A percentile compares a stretch with the other conserved stretches of the same genome.
Conservation (phyloP, 192 early-diverging fungal genomes). For the Coemansia sp. region DNA sequence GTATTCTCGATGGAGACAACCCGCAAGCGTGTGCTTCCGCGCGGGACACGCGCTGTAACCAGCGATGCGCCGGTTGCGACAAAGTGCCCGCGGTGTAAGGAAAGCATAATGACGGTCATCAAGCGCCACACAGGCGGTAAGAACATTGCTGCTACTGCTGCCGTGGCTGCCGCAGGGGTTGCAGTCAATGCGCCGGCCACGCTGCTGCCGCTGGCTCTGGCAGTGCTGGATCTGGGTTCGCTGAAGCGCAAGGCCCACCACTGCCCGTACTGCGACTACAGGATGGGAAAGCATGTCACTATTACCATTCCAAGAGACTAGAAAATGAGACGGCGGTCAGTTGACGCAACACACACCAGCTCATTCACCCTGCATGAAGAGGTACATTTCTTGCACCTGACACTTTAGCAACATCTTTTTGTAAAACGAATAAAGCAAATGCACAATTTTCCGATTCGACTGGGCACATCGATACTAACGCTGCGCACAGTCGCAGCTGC, state of each 20-base stretch:
- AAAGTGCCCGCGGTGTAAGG: slow-evolving; percentile 30
- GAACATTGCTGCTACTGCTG: slow-evolving; percentile 42
- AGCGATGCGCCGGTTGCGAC: slow-evolving; percentile 26
- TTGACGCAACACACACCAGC: slow-evolving; percentile 3
- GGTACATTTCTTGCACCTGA: background rate
- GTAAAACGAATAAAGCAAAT: slow-evolving; percentile 5
- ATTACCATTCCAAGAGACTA: slow-evolving; percentile 38
- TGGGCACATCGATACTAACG: background rate
- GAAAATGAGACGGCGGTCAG: background rate
- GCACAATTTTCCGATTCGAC: background rate
- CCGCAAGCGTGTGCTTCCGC: slow-evolving; percentile 22
- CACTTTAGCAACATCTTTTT: slow-evolving; percentile 4
- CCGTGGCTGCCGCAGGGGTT: slow-evolving; percentile 34
- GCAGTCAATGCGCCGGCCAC: slow-evolving; percentile 35
- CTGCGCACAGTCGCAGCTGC: background rate
- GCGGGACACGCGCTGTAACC: slow-evolving; percentile 29
- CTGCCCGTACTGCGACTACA: slow-evolving; percentile 46
- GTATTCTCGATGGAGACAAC: slow-evolving; percentile 25
- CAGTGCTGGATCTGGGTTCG: slow-evolving; percentile 35
- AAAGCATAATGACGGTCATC: slow-evolving; percentile 34
- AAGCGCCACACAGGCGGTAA: slow-evolving; percentile 39
- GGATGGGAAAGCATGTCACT: slow-evolving; percentile 45
- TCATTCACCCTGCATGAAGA: slow-evolving; percentile 4
- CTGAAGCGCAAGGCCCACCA: slow-evolving; percentile 48
- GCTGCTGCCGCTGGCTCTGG: slow-evolving; percentile 43